These are phyloP conservation scores for Ulota crispa DNA, from an alignment of 225 moss, liverwort and hornwort species.

Conservation along the genomic window DNA sequence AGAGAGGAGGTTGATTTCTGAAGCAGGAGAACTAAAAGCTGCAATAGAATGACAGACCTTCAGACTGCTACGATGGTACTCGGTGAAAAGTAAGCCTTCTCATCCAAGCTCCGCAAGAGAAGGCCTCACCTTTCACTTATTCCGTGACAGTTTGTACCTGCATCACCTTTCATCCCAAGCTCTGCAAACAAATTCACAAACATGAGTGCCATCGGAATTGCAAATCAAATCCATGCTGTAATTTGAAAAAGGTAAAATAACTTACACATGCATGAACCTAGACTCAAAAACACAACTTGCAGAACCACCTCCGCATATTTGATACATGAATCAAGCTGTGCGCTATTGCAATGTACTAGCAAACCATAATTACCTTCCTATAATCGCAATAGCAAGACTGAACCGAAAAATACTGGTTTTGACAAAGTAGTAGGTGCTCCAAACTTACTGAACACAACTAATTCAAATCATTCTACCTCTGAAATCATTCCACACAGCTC, in stretches of 20 bases:
- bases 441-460: conserved; percentile 5
- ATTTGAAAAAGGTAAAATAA: not conserved
- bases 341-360: conserved; percentile 1
- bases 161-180: conserved; percentile 52
- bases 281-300: not conserved
- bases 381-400: not conserved
- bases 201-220: conserved; percentile 1
- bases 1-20: conserved; percentile 18
- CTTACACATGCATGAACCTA: not conserved
- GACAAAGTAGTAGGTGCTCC: not conserved
- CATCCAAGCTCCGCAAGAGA: conserved; percentile 25
- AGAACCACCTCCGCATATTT: not conserved
- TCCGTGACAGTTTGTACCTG: conserved; percentile 15
- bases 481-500: conserved; percentile 6
- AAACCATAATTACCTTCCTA: not conserved
- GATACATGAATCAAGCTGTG: not conserved
- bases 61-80: conserved; percentile 21
- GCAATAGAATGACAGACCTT: conserved; percentile 19
- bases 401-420: not conserved
- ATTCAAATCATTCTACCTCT: not conserved
- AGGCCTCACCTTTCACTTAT: conserved; percentile 33
- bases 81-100: conserved; percentile 13
- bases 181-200: conserved; percentile 32
- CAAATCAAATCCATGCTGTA: not conserved
- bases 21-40: conserved; percentile 18